These are phyloP conservation scores for Claviceps sp. DNA, from an alignment of 2,329 filamentous ascomycete species.

Conservation along the genomic window DNA sequence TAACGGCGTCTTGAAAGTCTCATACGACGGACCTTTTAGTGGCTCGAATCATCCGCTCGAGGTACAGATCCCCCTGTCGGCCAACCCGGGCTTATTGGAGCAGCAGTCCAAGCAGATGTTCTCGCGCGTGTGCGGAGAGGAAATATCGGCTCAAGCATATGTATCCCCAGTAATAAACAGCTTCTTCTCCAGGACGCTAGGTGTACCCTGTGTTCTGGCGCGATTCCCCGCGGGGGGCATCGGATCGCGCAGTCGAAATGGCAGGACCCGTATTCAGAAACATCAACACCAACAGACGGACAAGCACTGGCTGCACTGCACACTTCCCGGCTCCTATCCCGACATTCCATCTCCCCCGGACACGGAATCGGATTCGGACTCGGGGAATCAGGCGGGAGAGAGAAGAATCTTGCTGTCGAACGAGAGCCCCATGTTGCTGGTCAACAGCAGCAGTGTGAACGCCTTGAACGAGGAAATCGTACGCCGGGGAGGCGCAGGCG, in stretches of 20 bases:
- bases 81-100: constrained; percentile 46
- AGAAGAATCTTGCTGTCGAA: constrained; percentile 69
- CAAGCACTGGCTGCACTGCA: constrained; percentile 6
- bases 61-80: constrained; percentile 50
- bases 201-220: constrained; percentile 69
- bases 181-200: constrained; percentile 68
- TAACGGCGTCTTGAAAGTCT: constrained; percentile 49
- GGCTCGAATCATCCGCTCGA: constrained; percentile 6
- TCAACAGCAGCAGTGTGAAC: constrained; percentile 69
- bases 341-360: constrained; percentile 41
- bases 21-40: constrained; percentile 25
- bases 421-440: constrained; percentile 81
- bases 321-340: constrained; percentile 41
- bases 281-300: constrained; percentile 31
- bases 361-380: constrained; percentile 39
- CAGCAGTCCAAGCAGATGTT: constrained; percentile 25
- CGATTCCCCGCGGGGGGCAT: constrained; percentile 61
- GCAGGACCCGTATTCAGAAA: constrained; percentile 56
- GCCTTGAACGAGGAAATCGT: constrained; percentile 62
- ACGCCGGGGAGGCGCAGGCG: constrained; percentile 44
- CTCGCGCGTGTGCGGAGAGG: constrained; percentile 74
- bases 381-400: constrained; percentile 22
- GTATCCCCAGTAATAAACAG: constrained; percentile 47
- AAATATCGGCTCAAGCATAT: constrained; percentile 59
- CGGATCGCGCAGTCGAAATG: constrained; percentile 48